Percentiles rank a stretch among this genome's conserved stretches.
These are phyloP conservation scores for Starmerella khaoyaiensis DNA, from an alignment of 805 yeast species.

Conservation along the genomic window DNA sequence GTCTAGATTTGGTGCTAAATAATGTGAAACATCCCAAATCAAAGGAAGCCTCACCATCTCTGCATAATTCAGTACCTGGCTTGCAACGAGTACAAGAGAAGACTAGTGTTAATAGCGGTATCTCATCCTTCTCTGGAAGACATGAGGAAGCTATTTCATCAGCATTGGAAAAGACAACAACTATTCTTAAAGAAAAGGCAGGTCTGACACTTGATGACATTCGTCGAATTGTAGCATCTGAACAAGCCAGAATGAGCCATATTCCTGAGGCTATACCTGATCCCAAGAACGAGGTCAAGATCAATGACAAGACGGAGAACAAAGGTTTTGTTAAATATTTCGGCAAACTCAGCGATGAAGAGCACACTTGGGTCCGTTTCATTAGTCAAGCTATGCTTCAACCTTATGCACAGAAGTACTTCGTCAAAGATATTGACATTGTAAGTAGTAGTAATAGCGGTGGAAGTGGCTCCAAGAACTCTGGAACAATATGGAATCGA, in stretches of 20 bases:
- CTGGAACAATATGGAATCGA: conserved; percentile 36
- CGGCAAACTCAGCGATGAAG: conserved; percentile 36
- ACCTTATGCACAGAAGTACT: conserved; percentile 6
- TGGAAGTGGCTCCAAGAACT: conserved; percentile 10
- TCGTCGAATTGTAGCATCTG: conserved; percentile 92
- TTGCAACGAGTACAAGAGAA: not conserved
- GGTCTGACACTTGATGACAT: conserved; percentile 89
- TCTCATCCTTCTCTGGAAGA: not conserved
- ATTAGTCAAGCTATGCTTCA: conserved; percentile 38
- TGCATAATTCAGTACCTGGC: not conserved
- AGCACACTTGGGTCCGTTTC: conserved; percentile 47
- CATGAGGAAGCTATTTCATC: conserved; percentile 8
- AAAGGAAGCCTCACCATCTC: conserved; percentile 4
- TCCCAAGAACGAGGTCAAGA: not conserved
- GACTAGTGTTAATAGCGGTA: conserved; percentile 6
- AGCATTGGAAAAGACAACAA: conserved; percentile 49
- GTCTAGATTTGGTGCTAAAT: conserved; percentile 38
- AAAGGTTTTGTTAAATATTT: conserved; percentile 19
- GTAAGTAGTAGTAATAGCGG: not conserved
- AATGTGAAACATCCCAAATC: conserved; percentile 16
- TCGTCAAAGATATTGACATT: conserved; percentile 5
- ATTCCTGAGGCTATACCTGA: conserved; percentile 1
- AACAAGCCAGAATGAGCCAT: conserved; percentile 46
- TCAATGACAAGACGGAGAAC: not conserved
- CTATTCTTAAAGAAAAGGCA: conserved; percentile 63